Conservation (phyloP, 169 alveolate species). For the Eimeria sp. region DNA sequence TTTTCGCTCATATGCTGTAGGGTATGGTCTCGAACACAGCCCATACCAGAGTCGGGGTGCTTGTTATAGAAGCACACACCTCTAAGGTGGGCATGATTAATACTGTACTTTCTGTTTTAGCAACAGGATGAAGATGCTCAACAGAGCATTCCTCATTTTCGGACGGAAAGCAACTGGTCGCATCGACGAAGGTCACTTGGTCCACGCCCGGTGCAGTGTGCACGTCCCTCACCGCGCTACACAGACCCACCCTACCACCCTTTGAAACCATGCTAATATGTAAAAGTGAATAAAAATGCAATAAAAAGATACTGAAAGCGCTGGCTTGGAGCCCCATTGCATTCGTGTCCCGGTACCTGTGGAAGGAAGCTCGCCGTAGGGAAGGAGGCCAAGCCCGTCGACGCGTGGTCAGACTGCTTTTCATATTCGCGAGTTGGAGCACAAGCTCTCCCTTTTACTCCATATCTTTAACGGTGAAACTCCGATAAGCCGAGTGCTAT, state of each 20-base stretch:
- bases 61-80: not conserved
- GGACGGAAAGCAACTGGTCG: not conserved
- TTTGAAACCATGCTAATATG: not conserved
- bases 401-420: not conserved
- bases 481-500: not conserved
- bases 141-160: not conserved
- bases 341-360: not conserved
- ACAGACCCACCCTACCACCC: not conserved
- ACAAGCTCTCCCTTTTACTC: not conserved
- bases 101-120: not conserved
- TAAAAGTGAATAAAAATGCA: not conserved
- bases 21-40: not conserved
- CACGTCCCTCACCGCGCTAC: not conserved
- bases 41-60: not conserved
- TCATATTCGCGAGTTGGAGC: not conserved
- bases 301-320: not conserved
- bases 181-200: constrained; percentile 25
- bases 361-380: not conserved
- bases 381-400: not conserved
- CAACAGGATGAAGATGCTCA: not conserved
- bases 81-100: not conserved
- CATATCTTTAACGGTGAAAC: not conserved
- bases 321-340: not conserved
- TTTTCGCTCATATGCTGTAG: not conserved
- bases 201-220: not conserved